Evolutionary conservation across 129 eudicot species (phyloP).

Genomic region (Lactuca saligna): DNA sequence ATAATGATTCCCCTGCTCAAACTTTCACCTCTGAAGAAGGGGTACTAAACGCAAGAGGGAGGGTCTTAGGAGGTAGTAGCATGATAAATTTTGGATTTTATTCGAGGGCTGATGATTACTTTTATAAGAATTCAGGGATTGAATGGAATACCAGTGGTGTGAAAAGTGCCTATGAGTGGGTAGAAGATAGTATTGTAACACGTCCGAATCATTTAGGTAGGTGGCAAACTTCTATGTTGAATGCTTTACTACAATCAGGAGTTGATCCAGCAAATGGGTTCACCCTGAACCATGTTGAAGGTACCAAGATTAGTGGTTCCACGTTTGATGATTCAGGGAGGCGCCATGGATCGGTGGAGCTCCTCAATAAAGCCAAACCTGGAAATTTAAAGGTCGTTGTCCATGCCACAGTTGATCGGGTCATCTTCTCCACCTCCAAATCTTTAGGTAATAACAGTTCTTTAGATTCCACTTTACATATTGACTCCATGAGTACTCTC

Average conservation of each 20-base stretch:
- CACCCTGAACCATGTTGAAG: conserved; percentile 33
- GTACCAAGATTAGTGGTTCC: conserved; percentile 38
- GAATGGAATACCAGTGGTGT: conserved; percentile 16
- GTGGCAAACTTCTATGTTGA: conserved; percentile 24
- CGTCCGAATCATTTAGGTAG: neutral
- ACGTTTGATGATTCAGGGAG: conserved; percentile 47
- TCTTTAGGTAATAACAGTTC: conserved; percentile 12
- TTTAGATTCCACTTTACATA: neutral
- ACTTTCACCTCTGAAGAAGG: conserved; percentile 38
- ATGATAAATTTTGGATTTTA: conserved; percentile 29
- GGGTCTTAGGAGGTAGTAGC: conserved; percentile 35
- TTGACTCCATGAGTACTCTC: no score
- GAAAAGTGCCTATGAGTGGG: conserved; percentile 31
- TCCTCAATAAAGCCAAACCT: conserved; percentile 37
- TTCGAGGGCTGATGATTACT: conserved; percentile 31
- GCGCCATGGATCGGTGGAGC: conserved; percentile 47
- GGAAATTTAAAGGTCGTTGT: conserved; percentile 32
- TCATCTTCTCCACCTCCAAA: conserved; percentile 9
- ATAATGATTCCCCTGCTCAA: conserved; percentile 28
- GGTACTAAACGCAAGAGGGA: conserved; percentile 15
- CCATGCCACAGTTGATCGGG: conserved; percentile 44
- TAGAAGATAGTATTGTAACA: conserved; percentile 31
- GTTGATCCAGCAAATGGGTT: conserved; percentile 33
- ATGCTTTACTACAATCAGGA: conserved; percentile 32
- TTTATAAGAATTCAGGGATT: conserved; percentile 24